A percentile compares a stretch with the other conserved stretches of the same genome.
Conservation (phyloP, 805 yeast species). For the Tetrapisispora iriomotensis region DNA sequence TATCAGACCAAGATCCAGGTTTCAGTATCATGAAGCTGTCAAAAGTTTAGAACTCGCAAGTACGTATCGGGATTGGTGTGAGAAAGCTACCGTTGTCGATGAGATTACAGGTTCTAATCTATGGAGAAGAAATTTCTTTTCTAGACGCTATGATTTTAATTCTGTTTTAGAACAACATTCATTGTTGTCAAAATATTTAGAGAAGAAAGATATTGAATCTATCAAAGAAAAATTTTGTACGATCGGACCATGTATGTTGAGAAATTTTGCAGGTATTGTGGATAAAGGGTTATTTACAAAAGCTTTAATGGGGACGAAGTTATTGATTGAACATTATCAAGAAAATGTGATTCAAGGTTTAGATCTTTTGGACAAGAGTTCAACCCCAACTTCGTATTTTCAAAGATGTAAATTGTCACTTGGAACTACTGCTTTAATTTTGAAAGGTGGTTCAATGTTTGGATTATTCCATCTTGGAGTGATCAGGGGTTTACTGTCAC, state of each 20-base stretch:
- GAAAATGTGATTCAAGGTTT: conserved; percentile 74
- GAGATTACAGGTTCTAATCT: conserved; percentile 43
- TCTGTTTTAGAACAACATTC: conserved; percentile 68
- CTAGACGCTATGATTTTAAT: conserved; percentile 73
- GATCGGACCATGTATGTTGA: conserved; percentile 54
- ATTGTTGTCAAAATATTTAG: conserved; percentile 51
- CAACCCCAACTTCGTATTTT: conserved; percentile 65
- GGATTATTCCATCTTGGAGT: conserved; percentile 94
- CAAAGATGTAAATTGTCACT: conserved; percentile 76
- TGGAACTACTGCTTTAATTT: conserved; percentile 81
- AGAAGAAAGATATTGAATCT: conserved; percentile 41
- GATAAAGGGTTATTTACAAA: conserved; percentile 69
- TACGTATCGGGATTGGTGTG: conserved; percentile 64
- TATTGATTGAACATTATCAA: conserved; percentile 53
- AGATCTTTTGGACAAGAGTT: conserved; percentile 40
- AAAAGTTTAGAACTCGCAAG: conserved; percentile 42
- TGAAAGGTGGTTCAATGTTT: conserved; percentile 93
- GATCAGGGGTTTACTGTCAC: conserved; percentile 67
- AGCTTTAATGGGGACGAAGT: conserved; percentile 81
- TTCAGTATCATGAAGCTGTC: conserved; percentile 33
- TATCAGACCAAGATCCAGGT: conserved; percentile 25
- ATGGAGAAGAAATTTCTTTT: conserved; percentile 78
- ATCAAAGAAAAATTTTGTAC: conserved; percentile 60
- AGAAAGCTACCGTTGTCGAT: conserved; percentile 40
- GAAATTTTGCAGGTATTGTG: conserved; percentile 89